These are phyloP conservation scores for Globisporangium radiosum DNA, from an alignment of 352 stramenopile genomes.

Conservation along the genomic window DNA sequence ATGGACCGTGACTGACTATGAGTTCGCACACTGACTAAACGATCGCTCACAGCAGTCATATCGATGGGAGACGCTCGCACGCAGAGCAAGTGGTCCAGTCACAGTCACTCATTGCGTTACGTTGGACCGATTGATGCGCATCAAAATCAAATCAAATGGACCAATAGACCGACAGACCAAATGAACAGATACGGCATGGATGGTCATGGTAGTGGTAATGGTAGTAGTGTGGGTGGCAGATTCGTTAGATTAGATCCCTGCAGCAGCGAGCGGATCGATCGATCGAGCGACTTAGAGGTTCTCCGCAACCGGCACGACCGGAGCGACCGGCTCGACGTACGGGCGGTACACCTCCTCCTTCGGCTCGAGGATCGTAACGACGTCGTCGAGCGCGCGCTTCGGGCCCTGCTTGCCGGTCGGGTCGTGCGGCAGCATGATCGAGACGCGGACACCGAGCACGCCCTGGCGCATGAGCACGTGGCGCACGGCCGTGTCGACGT, in stretches of 20 bases:
- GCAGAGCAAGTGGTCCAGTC: too few relatives aligned
- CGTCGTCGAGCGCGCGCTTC: slow-evolving; percentile 97
- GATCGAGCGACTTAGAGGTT: slow-evolving; percentile 13
- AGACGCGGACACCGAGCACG: slow-evolving; percentile 99
- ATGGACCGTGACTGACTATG: too few relatives aligned
- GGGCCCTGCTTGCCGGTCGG: slow-evolving; percentile 95
- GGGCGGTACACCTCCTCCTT: slow-evolving; percentile 93
- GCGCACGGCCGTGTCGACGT: slow-evolving; percentile 97
- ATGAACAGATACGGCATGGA: too few relatives aligned
- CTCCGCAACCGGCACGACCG: slow-evolving; percentile 32
- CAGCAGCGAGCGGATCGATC: not conserved
- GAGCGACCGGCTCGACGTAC: slow-evolving; percentile 70
- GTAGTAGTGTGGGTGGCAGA: slow-evolving; percentile 7
- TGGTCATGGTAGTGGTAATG: too few relatives aligned
- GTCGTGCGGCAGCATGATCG: slow-evolving; percentile 99
- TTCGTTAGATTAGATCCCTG: slow-evolving; percentile 13
- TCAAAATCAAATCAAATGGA: too few relatives aligned
- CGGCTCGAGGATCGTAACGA: slow-evolving; percentile 98
- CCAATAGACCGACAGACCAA: too few relatives aligned
- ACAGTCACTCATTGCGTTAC: too few relatives aligned
- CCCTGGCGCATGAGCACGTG: slow-evolving; percentile 99
- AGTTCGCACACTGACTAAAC: too few relatives aligned
- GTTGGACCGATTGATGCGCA: too few relatives aligned
- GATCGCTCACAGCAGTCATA: too few relatives aligned
- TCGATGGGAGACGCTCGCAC: too few relatives aligned